Evolutionary conservation across 2,329 filamentous ascomycete species (phyloP), one percentile per base, ranked within the genome.

Genomic region (Epichloe typhina): DNA sequence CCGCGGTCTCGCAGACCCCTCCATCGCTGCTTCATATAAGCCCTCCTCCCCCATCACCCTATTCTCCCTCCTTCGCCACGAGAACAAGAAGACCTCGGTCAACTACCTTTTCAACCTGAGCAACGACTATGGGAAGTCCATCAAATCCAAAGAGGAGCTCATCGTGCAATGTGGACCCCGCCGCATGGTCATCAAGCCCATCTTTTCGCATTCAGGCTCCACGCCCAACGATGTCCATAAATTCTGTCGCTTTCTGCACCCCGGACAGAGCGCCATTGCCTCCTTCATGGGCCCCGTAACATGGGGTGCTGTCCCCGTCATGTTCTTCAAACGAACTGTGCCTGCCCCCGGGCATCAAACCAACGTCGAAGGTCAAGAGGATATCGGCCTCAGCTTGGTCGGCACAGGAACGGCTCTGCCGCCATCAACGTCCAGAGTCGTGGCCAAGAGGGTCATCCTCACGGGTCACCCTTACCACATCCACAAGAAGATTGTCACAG

Each of bases 391-490:
- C 13, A 76, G 82, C 39, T 78, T 98, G 47, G 78, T 96, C 52
- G 93, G 79, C 45, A 95, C 87, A 0, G 93, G 94, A 54, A 97
- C 93, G 0, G 82, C 86, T 5, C 76, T 96, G 15, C 82, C 89
- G 0, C 87, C 89, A 3, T 84, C 64, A 66, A 90, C 68, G 63
- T 81, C 64, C 61, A 84, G 93, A 39, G 84, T 98, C 51, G 82
- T 98, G 53, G 90, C 91, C 60, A 98, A 98, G 72, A 84, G 93
- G 49, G 83, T 95, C 59, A 87, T 97, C 56, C 76, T 98, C 52
- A 95, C 93, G 0, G 94, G 93, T 15, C 91, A 98, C 64, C 93
- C 94, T 0, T 96, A 88, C 77, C 95, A 98, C 72, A 98, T 98
- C 66, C 88, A 98, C 80, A 96, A 95, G 78, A 89, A 86, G 69